Conservation (phyloP, 257 asterid species). For the Petunia secreta region DNA sequence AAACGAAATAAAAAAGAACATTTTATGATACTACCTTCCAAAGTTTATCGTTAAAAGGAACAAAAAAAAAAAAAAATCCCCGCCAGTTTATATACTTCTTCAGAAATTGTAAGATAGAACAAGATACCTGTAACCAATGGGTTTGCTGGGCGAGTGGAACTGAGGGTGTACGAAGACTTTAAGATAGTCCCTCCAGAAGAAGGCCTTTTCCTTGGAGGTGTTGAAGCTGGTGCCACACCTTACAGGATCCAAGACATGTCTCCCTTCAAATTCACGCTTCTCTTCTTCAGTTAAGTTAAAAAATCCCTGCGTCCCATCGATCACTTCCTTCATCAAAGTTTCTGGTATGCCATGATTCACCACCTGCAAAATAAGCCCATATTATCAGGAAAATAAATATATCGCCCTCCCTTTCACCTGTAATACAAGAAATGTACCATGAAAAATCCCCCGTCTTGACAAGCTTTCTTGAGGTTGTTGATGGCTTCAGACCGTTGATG, state of each 20-base stretch:
- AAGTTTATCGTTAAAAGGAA: no score
- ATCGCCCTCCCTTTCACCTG: neutral
- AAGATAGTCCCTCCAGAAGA: slow-evolving; percentile 34
- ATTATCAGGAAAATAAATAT: neutral
- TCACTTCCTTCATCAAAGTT: slow-evolving; percentile 21
- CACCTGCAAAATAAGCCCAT: slow-evolving; percentile 34
- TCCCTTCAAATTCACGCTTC: slow-evolving; percentile 37
- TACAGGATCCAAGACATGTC: slow-evolving; percentile 39
- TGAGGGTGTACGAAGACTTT: slow-evolving; percentile 41
- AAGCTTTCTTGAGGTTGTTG: slow-evolving; percentile 39
- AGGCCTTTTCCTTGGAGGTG: slow-evolving; percentile 31
- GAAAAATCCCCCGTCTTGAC: slow-evolving; percentile 34
- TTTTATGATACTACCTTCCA: neutral
- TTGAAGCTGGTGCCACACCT: slow-evolving; percentile 29
- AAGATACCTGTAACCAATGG: slow-evolving; percentile 33
- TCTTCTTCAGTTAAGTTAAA: slow-evolving; percentile 36
- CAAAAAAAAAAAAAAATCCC: no score
- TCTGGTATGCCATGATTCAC: slow-evolving; percentile 50
- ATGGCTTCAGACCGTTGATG: slow-evolving; percentile 44
- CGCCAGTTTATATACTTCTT: neutral
- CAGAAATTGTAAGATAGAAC: neutral
- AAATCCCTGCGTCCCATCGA: slow-evolving; percentile 31
- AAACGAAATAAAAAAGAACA: neutral
- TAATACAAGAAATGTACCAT: slow-evolving; percentile 32
- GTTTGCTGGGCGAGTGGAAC: slow-evolving; percentile 46